Evolutionary conservation across 2,329 filamentous ascomycete genomes (phyloP).

Genomic region (Colletotrichum nymphaeae): DNA sequence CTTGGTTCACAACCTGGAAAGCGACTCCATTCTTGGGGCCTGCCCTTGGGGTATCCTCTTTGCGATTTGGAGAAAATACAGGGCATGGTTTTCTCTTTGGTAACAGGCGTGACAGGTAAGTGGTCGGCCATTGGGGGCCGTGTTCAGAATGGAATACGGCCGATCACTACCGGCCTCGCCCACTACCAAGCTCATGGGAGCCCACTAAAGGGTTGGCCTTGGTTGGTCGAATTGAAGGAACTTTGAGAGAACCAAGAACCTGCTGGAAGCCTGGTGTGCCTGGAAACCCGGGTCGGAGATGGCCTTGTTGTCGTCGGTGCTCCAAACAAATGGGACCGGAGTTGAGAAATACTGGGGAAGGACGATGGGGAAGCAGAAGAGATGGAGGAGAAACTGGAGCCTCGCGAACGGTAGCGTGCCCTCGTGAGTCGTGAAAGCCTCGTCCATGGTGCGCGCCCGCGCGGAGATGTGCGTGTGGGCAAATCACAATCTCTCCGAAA

Average conservation of each 20-base stretch:
- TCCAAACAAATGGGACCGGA: background rate
- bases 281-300: background rate
- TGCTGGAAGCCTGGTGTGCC: background rate
- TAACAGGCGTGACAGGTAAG: background rate
- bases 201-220: background rate
- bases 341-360: background rate
- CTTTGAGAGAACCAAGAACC: background rate
- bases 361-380: background rate
- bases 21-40: background rate
- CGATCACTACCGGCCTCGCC: background rate
- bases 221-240: background rate
- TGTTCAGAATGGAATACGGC: background rate
- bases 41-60: background rate
- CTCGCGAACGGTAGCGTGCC: background rate
- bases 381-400: background rate
- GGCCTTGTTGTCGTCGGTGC: background rate
- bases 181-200: background rate
- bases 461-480: background rate
- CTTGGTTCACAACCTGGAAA: background rate
- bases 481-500: background rate
- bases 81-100: background rate
- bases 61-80: background rate
- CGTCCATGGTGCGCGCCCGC: background rate
- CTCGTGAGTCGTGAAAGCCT: background rate
- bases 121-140: background rate